Conservation (phyloP, 2,329 filamentous ascomycete genomes). For the Fusarium clavum region DNA sequence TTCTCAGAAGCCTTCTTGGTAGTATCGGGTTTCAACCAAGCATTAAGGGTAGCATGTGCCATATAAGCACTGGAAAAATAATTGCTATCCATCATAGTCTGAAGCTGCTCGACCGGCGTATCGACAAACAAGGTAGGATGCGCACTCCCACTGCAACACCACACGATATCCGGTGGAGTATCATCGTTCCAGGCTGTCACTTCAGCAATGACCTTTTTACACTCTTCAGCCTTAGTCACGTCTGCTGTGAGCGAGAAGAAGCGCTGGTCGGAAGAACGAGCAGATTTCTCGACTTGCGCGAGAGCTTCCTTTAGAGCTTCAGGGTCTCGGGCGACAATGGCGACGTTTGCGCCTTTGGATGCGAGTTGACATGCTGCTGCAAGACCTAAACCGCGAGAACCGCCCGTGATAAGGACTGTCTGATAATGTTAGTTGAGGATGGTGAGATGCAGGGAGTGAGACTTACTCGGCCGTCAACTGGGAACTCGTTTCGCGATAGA, state of each 20-base stretch:
- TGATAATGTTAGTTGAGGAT: background rate
- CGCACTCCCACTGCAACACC: slow-evolving; percentile 36
- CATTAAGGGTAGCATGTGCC: slow-evolving; percentile 32
- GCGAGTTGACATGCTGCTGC: slow-evolving; percentile 32
- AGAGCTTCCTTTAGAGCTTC: slow-evolving; percentile 16
- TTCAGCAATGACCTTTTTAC: slow-evolving; percentile 18
- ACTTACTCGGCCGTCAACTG: slow-evolving; percentile 19
- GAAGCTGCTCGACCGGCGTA: slow-evolving; percentile 30
- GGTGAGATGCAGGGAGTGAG: fast-evolving
- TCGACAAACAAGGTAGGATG: slow-evolving; percentile 35
- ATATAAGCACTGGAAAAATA: slow-evolving; percentile 38
- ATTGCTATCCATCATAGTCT: slow-evolving; percentile 40
- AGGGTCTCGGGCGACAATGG: slow-evolving; percentile 19
- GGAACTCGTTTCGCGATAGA: slow-evolving; percentile 20
- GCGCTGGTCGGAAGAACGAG: slow-evolving; percentile 14
- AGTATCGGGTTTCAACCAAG: slow-evolving; percentile 13
- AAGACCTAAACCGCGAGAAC: slow-evolving; percentile 28
- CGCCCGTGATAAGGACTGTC: slow-evolving; percentile 32
- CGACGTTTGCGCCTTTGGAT: slow-evolving; percentile 20
- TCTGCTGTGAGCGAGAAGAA: slow-evolving; percentile 22
- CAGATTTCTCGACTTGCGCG: slow-evolving; percentile 12
- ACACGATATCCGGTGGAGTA: slow-evolving; percentile 13
- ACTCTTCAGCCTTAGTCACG: slow-evolving; percentile 23
- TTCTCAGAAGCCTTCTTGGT: background rate
- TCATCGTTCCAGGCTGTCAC: slow-evolving; percentile 24